Evolutionary conservation across 2,329 filamentous ascomycete genomes (phyloP).

Genomic region (Nemania sp.): DNA sequence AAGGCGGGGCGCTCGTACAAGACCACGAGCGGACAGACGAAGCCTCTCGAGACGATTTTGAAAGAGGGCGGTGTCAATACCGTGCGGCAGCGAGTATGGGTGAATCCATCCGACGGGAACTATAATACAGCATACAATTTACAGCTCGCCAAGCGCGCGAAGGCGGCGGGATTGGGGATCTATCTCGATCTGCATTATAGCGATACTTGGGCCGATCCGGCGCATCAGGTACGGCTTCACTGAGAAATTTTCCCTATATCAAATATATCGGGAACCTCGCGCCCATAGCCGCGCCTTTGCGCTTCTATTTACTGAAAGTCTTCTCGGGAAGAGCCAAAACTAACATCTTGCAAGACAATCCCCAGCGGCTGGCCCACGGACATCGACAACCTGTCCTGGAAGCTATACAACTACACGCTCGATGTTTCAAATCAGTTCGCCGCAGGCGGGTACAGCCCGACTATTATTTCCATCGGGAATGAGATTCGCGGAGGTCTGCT

Average conservation of each 20-base stretch:
- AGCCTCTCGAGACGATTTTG: conserved; percentile 66
- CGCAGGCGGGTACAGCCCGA: conserved; percentile 55
- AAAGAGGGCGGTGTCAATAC: conserved; percentile 66
- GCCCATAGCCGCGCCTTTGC: background rate
- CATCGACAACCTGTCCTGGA: conserved; percentile 61
- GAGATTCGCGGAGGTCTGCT: conserved; percentile 71
- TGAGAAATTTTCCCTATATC: background rate
- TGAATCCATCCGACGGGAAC: conserved; percentile 64
- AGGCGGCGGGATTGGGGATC: conserved; percentile 62
- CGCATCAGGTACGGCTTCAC: conserved; percentile 49
- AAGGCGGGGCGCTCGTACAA: conserved; percentile 63
- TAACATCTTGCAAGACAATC: conserved; percentile 41
- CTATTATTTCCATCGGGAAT: conserved; percentile 72
- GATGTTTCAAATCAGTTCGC: conserved; percentile 64
- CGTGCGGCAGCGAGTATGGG: conserved; percentile 72
- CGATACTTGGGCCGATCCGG: conserved; percentile 73
- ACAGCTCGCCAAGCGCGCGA: conserved; percentile 65
- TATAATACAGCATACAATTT: conserved; percentile 75
- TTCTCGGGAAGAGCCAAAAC: background rate
- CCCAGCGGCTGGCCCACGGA: conserved; percentile 66
- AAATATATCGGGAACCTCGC: background rate
- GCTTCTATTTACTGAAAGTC: background rate
- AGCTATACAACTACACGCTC: conserved; percentile 70
- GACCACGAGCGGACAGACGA: conserved; percentile 52
- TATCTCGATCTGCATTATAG: conserved; percentile 68